Evolutionary conservation across 768 basidiomycete species (phyloP), one percentile per base, ranked within the genome.

Genomic region (Boletus rex-veris): DNA sequence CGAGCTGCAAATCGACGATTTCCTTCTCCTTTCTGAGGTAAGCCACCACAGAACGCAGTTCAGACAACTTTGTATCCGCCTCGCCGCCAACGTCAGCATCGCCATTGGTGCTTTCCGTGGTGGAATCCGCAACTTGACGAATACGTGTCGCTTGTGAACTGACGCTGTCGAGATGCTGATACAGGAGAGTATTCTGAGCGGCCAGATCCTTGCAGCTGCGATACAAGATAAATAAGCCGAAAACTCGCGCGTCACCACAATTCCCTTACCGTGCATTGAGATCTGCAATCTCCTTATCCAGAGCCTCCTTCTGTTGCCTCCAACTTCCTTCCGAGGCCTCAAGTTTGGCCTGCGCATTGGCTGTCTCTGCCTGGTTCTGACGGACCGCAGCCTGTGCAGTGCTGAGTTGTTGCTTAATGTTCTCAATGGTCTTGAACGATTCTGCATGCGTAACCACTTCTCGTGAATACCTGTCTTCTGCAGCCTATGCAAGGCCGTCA

Each of bases 21-120:
- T 94, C 91, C 72, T 95, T 93, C 76, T 94, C 92, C 64, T 88
- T 91, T 39, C 92, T 81, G 33, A 95, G 74, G 69, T 90, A 94
- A 3, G 84, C 79, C 40, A 93, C 84, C 26, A 92, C 86, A 16
- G 86, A 81, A 28, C 88, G 86, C 19, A 92, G 71, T 58, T 92
- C 90, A 0, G 85, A 76, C 10, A 89, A 58, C 64, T 90, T 86
- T 2, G 76, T 76, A 57, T 89, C 87, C 4, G 73, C 62, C 54
- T 85, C 83, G 16, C 77, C 82, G 9, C 71, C 53, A 0, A 69
- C 63, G 18, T 82, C 82, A 19, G 60, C 73, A 41, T 82, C 84
- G 5, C 66, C 75, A 14, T 73, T 55, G 14, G 71, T 57, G 19
- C 69, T 69, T 1, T 72, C 61, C 6, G 75, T 58, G 3, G 80